Percentiles rank a stretch among this genome's conserved stretches.
phyloP scores from a whole-genome alignment of 176 grass and related monocot species.

The Juncus effusus region DNA sequence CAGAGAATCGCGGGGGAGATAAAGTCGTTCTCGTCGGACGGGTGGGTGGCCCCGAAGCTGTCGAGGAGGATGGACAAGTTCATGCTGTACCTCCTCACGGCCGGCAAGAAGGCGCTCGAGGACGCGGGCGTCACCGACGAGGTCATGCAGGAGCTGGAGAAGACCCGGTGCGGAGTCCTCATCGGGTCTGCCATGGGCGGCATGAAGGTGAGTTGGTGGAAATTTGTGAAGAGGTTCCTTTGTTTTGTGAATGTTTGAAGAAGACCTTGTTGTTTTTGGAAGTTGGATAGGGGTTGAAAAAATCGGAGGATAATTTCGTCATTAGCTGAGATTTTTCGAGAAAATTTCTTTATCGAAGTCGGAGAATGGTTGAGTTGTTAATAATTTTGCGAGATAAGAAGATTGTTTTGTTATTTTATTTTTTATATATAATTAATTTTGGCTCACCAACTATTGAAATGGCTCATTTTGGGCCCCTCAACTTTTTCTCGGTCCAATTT shows the following conservation, averaged over 20 bases:
- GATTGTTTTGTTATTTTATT: no score
- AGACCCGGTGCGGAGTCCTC: conserved; percentile 90
- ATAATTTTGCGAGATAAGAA: no score
- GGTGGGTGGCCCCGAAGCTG: conserved; percentile 88
- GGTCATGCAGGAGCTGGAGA: conserved; percentile 71
- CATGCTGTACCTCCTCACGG: conserved; percentile 94
- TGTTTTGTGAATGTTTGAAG: background rate
- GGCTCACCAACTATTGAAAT: no score
- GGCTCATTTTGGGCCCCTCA: no score
- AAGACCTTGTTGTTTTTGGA: no score
- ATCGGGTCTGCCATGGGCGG: conserved; percentile 99
- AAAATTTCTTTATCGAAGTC: no score
- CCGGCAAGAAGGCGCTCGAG: conserved; percentile 91
- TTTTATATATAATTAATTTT: no score
- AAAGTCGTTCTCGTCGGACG: conserved; percentile 83
- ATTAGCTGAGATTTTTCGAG: no score
- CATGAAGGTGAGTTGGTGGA: conserved; percentile 64
- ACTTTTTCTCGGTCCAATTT: no score
- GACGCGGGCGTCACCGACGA: conserved; percentile 88
- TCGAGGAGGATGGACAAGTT: conserved; percentile 95
- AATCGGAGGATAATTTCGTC: no score
- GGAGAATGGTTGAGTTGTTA: no score
- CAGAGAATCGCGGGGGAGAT: conserved; percentile 99
- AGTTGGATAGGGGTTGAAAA: no score
- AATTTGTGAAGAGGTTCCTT: background rate